Evolutionary conservation across 2,329 filamentous ascomycete species (phyloP), one percentile per base, ranked within the genome.

Genomic region (Talaromyces sp.): DNA sequence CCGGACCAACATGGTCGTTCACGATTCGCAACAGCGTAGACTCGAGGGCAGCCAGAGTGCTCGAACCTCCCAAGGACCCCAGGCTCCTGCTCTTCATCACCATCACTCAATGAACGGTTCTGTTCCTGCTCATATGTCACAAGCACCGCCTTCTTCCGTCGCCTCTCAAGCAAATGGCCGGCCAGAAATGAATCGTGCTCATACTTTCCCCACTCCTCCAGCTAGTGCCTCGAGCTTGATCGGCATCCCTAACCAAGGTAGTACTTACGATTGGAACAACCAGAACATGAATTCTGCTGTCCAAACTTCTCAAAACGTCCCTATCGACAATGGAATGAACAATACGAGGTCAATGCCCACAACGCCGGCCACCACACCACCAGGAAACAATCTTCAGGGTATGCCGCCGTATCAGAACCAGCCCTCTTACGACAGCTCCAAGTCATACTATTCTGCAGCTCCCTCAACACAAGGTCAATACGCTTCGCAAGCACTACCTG

Each of bases 171-270:
- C 85, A 27, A 62, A 52, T n/a, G 79, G 80, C 56, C 88, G 94
- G 50, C 93, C 93, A 8, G 84, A 87, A 7, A 80, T 96, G 43
- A 93, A 97, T 68, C 88, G 94, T 61, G 90, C 93, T 17, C 91
- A 97, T 76, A 96, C 93, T 1, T 97, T 97, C 78, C 93, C 94
- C 3, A 97, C 94, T 3, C 94, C 94, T 41, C 93, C 94, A 1
- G 92, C 93, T 0, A 97, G 92, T 76, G 91, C 93, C n/a, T 95
- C 93, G 0, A 92, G 92, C 77, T 87, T 96, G 54, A 92, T 88
- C 80, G 81, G 86, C 67, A 92, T 96, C 84, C 88, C 88, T 54
- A 86, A 86, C 69, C 88, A 90, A 45, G 90, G 92, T 39, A 85
- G 80, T 70, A 90, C 86, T 47, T 96, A 94, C 76, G 90, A 93